Evolutionary conservation across 371 early-diverging fungal species (phyloP).

Genomic region (Rhizopus microsporus): DNA sequence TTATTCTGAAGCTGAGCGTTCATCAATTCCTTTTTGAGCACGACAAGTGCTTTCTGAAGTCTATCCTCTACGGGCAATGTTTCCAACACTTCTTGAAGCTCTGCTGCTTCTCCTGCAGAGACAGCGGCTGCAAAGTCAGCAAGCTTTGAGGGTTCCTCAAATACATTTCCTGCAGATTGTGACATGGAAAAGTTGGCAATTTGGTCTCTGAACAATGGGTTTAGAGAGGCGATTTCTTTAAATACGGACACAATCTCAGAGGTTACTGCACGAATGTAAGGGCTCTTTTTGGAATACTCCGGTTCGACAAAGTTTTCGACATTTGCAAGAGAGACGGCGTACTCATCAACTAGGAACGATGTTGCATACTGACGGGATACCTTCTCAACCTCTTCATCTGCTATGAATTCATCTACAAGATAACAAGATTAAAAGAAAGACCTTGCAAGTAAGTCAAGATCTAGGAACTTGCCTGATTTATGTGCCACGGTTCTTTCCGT

Average conservation of each 20-base stretch:
- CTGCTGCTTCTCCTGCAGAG: slow-evolving; percentile 86
- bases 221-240: slow-evolving; percentile 91
- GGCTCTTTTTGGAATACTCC: slow-evolving; percentile 82
- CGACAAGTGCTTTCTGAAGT: slow-evolving; percentile 86
- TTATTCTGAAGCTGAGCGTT: slow-evolving; percentile 96
- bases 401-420: slow-evolving; percentile 15
- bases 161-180: slow-evolving; percentile 92
- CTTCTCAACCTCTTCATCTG: slow-evolving; percentile 18
- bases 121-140: slow-evolving; percentile 98
- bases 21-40: slow-evolving; percentile 95
- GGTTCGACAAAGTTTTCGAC: slow-evolving; percentile 87
- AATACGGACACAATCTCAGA: slow-evolving; percentile 94
- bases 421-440: not conserved
- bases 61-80: slow-evolving; percentile 87
- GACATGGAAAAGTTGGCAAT: slow-evolving; percentile 94
- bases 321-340: slow-evolving; percentile 79
- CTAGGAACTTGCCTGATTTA: slow-evolving; percentile 7
- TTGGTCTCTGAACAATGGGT: slow-evolving; percentile 95
- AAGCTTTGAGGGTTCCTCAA: slow-evolving; percentile 91
- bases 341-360: slow-evolving; percentile 65
- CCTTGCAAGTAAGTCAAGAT: not conserved
- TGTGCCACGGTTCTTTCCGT: slow-evolving; percentile 13
- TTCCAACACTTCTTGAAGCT: slow-evolving; percentile 92
- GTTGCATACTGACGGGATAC: slow-evolving; percentile 40
- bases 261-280: slow-evolving; percentile 90